A percentile compares a stretch with the other conserved stretches of the same genome.
Evolutionary conservation across 179 eudicot genomes (phyloP).

Genomic region (Carnegiea gigantea): DNA sequence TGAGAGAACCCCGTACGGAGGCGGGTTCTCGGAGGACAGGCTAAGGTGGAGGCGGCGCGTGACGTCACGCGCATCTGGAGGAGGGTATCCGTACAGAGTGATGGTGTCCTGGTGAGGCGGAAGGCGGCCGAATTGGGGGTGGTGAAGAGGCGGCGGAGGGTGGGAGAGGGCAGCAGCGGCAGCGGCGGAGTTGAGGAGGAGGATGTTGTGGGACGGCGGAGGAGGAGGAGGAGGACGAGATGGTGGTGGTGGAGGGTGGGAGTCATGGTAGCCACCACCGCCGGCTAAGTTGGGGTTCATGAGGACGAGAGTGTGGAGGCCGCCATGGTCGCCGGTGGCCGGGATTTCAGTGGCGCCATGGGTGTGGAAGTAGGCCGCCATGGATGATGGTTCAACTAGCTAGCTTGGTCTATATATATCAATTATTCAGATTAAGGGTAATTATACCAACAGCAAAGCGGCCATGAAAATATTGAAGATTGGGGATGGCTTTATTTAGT

Average conservation of each 20-base stretch:
- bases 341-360: conserved; percentile 8
- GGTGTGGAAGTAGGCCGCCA: conserved; percentile 25
- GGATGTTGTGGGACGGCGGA: conserved; percentile 19
- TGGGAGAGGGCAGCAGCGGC: conserved; percentile 13
- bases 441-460: background rate
- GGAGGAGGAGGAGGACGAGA: background rate
- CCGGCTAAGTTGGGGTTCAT: conserved; percentile 14
- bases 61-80: conserved; percentile 40
- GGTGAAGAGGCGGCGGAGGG: conserved; percentile 26
- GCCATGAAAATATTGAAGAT: background rate
- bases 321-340: conserved; percentile 18
- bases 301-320: conserved; percentile 27
- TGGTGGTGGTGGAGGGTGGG: background rate
- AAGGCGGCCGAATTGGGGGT: conserved; percentile 28
- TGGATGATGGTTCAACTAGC: background rate
- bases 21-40: conserved; percentile 46
- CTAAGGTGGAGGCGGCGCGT: conserved; percentile 53
- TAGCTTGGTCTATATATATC: background rate
- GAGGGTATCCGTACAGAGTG: conserved; percentile 41
- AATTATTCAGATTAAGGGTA: background rate
- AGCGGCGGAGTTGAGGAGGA: conserved; percentile 31
- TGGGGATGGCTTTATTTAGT: background rate
- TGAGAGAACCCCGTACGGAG: background rate
- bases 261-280: background rate
- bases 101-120: conserved; percentile 20